phyloP scores from a whole-genome alignment of 208 protist species.

The Leishmania tarentolae region DNA sequence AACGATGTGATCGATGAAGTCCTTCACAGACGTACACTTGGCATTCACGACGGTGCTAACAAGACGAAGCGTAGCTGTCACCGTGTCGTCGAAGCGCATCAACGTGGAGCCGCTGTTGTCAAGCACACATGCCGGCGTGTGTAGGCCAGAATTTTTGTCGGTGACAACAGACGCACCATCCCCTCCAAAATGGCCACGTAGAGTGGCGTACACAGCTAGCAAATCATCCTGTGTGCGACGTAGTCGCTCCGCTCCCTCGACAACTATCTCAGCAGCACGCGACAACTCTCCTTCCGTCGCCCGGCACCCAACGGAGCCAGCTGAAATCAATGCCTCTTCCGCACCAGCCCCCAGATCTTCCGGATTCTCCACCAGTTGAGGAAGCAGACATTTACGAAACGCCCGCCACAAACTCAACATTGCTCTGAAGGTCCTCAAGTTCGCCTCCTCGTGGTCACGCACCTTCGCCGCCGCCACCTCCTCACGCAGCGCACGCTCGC shows the following conservation, averaged over 20 bases:
- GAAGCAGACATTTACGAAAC: slow-evolving; percentile 9
- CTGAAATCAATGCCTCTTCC: background rate
- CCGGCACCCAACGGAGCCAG: background rate
- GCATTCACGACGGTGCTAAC: slow-evolving; percentile 12
- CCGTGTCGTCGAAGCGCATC: slow-evolving; percentile 8
- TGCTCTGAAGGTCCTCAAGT: background rate
- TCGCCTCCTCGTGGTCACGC: background rate
- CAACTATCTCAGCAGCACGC: slow-evolving; percentile 3
- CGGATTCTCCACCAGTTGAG: slow-evolving; percentile 7
- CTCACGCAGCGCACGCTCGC: slow-evolving; percentile 15
- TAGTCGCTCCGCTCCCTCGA: slow-evolving; percentile 4
- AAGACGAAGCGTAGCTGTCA: slow-evolving; percentile 1
- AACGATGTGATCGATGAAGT: slow-evolving; percentile 15
- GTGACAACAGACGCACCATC: background rate
- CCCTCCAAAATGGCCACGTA: slow-evolving; percentile 21
- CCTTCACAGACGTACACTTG: slow-evolving; percentile 19
- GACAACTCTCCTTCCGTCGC: background rate
- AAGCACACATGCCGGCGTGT: background rate
- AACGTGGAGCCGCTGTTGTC: background rate
- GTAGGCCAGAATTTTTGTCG: background rate
- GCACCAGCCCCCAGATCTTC: background rate
- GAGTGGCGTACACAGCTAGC: background rate
- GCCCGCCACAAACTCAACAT: slow-evolving; percentile 12
- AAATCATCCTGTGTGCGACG: background rate
- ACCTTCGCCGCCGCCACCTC: background rate